These are phyloP conservation scores for Clarkia xantiana DNA, from an alignment of 345 rosid species.

Conservation along the genomic window DNA sequence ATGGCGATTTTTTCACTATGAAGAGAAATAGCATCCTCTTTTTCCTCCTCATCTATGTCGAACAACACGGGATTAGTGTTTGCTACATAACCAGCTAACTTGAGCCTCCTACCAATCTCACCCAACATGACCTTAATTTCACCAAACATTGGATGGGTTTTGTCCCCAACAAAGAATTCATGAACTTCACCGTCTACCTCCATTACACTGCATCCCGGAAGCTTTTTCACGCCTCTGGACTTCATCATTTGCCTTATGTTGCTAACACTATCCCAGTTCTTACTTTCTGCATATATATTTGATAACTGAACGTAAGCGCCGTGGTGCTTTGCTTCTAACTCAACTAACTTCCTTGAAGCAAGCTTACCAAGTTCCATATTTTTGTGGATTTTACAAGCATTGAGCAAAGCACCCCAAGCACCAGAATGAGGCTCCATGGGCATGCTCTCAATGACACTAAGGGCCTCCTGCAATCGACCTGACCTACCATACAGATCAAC, in stretches of 20 bases:
- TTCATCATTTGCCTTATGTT: conserved; percentile 37
- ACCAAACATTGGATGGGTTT: conserved; percentile 32
- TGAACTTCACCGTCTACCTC: conserved; percentile 48
- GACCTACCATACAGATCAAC: conserved; percentile 51
- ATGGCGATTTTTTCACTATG: conserved; percentile 68
- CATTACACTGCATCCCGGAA: conserved; percentile 47
- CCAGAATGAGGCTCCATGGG: conserved; percentile 46
- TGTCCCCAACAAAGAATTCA: conserved; percentile 42
- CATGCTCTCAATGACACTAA: conserved; percentile 29
- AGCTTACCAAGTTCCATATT: conserved; percentile 39
- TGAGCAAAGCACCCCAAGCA: conserved; percentile 60
- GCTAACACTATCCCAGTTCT: conserved; percentile 36
- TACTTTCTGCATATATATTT: conserved; percentile 46
- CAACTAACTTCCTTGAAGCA: conserved; percentile 35
- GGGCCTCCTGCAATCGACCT: conserved; percentile 35
- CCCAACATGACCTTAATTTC: conserved; percentile 31
- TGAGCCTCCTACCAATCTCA: conserved; percentile 35
- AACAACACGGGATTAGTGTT: conserved; percentile 47
- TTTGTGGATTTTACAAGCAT: conserved; percentile 42
- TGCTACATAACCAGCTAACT: conserved; percentile 43
- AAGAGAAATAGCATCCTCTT: conserved; percentile 47
- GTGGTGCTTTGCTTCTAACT: conserved; percentile 34
- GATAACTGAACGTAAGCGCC: conserved; percentile 52
- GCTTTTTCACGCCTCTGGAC: conserved; percentile 36
- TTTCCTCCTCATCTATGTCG: conserved; percentile 66